These are phyloP conservation scores for Raddia distichophylla DNA, from an alignment of 176 grass and related monocot species.

Conservation along the genomic window DNA sequence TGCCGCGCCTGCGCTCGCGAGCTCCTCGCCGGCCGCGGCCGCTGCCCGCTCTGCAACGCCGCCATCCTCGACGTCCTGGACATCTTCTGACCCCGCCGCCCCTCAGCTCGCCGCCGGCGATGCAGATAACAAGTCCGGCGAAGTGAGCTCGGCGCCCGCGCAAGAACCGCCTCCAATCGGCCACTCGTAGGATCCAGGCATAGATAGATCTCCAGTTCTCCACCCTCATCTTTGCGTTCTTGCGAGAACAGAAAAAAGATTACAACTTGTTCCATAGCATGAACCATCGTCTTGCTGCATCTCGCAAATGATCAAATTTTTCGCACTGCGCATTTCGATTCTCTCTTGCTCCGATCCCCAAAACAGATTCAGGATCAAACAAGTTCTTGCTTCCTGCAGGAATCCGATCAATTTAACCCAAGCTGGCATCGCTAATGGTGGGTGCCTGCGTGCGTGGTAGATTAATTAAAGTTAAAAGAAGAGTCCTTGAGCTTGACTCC, in stretches of 20 bases:
- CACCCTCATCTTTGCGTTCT: not conserved
- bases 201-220: conserved; percentile 52
- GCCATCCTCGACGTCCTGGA: conserved; percentile 86
- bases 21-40: conserved; percentile 76
- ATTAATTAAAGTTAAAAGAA: conserved; percentile 18
- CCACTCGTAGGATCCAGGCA: conserved; percentile 34
- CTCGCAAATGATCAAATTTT: not conserved
- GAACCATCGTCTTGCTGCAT: not conserved
- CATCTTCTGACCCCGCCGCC: conserved; percentile 57
- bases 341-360: not conserved
- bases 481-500: conserved; percentile 32
- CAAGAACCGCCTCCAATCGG: not conserved
- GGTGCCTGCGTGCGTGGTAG: conserved; percentile 8
- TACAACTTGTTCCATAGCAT: conserved; percentile 2
- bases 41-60: conserved; percentile 89
- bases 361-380: not conserved
- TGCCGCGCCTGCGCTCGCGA: conserved; percentile 81
- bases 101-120: not conserved
- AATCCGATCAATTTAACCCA: conserved; percentile 1
- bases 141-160: not conserved
- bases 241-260: conserved; percentile 26
- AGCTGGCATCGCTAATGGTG: not conserved
- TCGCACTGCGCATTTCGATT: not conserved
- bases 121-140: not conserved
- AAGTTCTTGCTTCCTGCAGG: not conserved